These are phyloP conservation scores for Penicillium coffeae DNA, from an alignment of 495 filamentous ascomycete genomes.

Conservation along the genomic window DNA sequence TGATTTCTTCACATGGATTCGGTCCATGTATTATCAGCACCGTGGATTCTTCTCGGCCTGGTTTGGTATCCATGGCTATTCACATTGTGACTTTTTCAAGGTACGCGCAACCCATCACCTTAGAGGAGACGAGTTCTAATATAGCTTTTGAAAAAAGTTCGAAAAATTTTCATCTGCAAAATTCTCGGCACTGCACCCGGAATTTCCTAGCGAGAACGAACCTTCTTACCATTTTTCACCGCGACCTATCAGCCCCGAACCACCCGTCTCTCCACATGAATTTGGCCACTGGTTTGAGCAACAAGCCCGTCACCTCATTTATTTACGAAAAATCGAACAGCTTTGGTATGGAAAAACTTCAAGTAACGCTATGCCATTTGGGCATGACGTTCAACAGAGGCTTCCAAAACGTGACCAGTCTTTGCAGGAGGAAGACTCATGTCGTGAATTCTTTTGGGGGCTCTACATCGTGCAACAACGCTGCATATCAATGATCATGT, in stretches of 20 bases:
- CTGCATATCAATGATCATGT: neutral
- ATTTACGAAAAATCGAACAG: too few species aligned
- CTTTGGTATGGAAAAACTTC: too few species aligned
- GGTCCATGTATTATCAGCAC: neutral
- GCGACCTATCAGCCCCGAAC: neutral
- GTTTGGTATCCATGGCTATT: neutral
- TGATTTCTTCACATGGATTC: neutral
- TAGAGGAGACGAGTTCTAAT: neutral
- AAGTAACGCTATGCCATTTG: too few species aligned
- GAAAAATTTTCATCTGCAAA: neutral
- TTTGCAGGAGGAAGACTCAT: neutral
- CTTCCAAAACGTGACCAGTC: conserved; percentile 1
- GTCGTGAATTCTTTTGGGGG: conserved; percentile 4
- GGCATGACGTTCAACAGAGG: too few species aligned
- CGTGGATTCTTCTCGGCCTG: neutral
- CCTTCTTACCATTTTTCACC: conserved; percentile 1
- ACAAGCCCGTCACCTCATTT: neutral
- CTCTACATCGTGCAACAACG: conserved; percentile 1
- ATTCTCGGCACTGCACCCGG: neutral
- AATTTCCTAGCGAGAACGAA: neutral
- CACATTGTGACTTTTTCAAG: conserved; percentile 2
- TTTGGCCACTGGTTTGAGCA: conserved; percentile 1
- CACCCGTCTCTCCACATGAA: conserved; percentile 3
- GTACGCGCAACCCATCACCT: neutral
- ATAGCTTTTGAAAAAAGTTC: neutral